These are phyloP conservation scores for Beauveria sp. DNA, from an alignment of 2,329 filamentous ascomycete genomes.

Conservation along the genomic window DNA sequence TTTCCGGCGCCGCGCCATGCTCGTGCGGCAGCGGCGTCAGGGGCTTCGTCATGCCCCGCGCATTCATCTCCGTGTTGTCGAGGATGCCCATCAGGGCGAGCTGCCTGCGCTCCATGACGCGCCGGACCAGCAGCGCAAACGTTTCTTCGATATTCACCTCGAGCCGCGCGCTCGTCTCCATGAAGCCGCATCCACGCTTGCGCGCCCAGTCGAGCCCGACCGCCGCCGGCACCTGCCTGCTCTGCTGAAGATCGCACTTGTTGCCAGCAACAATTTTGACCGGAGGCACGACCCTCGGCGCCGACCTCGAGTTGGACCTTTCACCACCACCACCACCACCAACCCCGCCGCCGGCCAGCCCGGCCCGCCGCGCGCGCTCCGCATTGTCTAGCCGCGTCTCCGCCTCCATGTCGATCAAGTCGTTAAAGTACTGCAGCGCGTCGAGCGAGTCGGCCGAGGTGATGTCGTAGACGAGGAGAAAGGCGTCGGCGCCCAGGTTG, in stretches of 20 bases:
- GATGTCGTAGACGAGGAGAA: slow-evolving; percentile 84
- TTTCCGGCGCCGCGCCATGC: slow-evolving; percentile 28
- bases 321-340: slow-evolving; percentile 10
- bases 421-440: slow-evolving; percentile 70
- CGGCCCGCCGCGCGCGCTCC: slow-evolving; percentile 41
- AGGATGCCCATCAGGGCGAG: slow-evolving; percentile 40
- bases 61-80: slow-evolving; percentile 36
- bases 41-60: slow-evolving; percentile 50
- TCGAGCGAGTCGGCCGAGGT: slow-evolving; percentile 62
- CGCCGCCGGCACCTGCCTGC: slow-evolving; percentile 60
- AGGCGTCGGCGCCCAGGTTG: slow-evolving; percentile 73
- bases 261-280: slow-evolving; percentile 81
- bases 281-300: slow-evolving; percentile 51
- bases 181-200: slow-evolving; percentile 68
- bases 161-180: slow-evolving; percentile 79
- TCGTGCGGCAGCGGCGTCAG: slow-evolving; percentile 41
- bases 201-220: slow-evolving; percentile 72
- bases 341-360: slow-evolving; percentile 17
- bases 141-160: slow-evolving; percentile 89
- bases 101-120: slow-evolving; percentile 51
- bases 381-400: slow-evolving; percentile 61
- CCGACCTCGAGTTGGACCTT: too few species aligned
- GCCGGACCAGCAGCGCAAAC: slow-evolving; percentile 62
- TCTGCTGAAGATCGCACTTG: slow-evolving; percentile 73
- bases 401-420: slow-evolving; percentile 76